Percentiles rank a stretch among this genome's conserved stretches.
These are phyloP conservation scores for Diaporthe destruens DNA, from an alignment of 2,329 filamentous ascomycete genomes.

Conservation along the genomic window DNA sequence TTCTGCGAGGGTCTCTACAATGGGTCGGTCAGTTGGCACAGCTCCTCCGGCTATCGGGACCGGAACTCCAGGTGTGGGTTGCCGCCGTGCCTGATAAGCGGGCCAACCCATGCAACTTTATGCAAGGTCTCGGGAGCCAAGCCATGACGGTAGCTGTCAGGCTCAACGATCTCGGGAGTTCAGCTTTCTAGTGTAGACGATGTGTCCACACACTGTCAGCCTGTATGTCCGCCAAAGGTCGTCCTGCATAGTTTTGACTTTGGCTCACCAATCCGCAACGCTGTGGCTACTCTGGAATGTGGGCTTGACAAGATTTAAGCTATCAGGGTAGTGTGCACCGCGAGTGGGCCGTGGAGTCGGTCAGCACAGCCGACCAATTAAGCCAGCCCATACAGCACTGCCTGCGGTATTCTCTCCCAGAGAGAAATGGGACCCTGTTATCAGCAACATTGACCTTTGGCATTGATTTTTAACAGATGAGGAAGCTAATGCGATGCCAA, in stretches of 20 bases:
- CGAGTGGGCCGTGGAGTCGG: neutral
- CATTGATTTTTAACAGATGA: too few relatives aligned
- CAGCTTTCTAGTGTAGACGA: neutral
- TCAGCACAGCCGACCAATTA: neutral
- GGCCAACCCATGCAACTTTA: constrained; percentile 24
- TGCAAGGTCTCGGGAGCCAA: constrained; percentile 31
- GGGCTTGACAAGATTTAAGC: neutral
- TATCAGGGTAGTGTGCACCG: neutral
- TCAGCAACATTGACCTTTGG: neutral
- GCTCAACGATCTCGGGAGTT: neutral
- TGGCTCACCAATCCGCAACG: neutral
- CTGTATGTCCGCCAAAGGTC: neutral
- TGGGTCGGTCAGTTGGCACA: neutral
- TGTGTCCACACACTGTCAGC: neutral
- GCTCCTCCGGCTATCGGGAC: constrained; percentile 24
- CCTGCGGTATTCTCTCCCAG: neutral
- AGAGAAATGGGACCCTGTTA: neutral
- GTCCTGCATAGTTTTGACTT: neutral
- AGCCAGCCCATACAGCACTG: neutral
- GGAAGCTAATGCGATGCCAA: neutral
- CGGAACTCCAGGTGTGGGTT: constrained; percentile 11
- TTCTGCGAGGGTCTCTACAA: constrained; percentile 12
- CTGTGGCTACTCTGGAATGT: neutral
- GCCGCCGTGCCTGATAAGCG: constrained; percentile 30
- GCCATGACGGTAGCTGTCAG: neutral